Conservation (phyloP, 129 eudicot species). For the Artemisia argyi region DNA sequence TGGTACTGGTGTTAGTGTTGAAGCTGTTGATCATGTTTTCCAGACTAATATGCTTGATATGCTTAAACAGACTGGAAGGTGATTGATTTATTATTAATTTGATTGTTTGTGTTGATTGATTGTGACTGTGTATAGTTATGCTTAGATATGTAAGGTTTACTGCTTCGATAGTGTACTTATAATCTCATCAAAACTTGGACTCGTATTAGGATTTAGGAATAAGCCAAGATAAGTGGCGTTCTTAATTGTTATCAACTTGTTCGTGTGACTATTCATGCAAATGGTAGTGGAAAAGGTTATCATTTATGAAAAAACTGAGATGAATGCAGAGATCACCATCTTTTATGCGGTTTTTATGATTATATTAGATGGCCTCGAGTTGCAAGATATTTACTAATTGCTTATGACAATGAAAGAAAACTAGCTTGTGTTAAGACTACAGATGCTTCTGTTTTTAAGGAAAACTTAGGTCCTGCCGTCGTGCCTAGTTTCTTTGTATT, state of each 20-base stretch:
- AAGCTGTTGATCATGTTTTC: constrained; percentile 95
- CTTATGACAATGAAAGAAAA: background rate
- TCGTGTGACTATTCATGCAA: background rate
- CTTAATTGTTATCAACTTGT: no score
- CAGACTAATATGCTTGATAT: constrained; percentile 97
- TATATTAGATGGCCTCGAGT: background rate
- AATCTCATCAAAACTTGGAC: background rate
- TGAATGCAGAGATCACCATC: background rate
- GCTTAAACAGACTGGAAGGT: constrained; percentile 87
- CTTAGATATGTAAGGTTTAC: background rate
- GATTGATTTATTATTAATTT: background rate
- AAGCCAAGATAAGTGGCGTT: background rate
- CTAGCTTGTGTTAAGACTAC: background rate
- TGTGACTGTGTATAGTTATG: background rate
- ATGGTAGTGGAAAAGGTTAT: background rate
- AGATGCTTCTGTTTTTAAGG: background rate
- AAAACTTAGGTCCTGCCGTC: background rate
- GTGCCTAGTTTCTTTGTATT: background rate
- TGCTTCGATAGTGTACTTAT: background rate
- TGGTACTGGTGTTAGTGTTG: constrained; percentile 98
- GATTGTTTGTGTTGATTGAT: background rate
- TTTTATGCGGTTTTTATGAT: background rate
- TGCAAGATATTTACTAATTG: background rate
- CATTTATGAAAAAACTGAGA: background rate
- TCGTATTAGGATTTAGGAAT: background rate